phyloP scores from a whole-genome alignment of 1,284 basidiomycete species.

The Boletus mariae region DNA sequence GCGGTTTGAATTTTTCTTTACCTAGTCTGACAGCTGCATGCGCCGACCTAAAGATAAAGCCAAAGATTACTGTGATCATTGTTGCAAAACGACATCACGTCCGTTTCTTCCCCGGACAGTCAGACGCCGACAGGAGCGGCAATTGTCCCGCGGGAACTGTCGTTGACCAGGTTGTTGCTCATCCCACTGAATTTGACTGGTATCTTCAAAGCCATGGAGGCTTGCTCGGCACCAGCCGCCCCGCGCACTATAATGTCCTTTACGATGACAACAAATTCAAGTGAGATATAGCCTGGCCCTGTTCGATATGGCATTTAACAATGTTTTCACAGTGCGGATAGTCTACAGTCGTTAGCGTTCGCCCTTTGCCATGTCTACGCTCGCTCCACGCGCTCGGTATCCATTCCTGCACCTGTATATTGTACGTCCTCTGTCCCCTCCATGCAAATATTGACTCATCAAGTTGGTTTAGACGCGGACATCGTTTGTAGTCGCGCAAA shows the following conservation, averaged over 20 bases:
- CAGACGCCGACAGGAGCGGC: slow-evolving; percentile 59
- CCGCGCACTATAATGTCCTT: slow-evolving; percentile 67
- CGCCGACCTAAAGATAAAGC: slow-evolving; percentile 47
- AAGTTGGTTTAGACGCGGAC: slow-evolving; percentile 58
- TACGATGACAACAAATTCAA: slow-evolving; percentile 57
- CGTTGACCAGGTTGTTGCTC: slow-evolving; percentile 65
- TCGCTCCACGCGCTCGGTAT: slow-evolving; percentile 77
- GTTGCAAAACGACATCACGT: slow-evolving; percentile 78
- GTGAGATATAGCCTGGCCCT: slow-evolving; percentile 25
- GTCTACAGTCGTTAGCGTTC: slow-evolving; percentile 67
- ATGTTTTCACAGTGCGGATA: slow-evolving; percentile 49
- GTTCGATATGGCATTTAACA: slow-evolving; percentile 2
- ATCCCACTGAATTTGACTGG: slow-evolving; percentile 78
- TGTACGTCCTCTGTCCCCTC: slow-evolving; percentile 46
- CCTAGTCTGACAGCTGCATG: slow-evolving; percentile 48
- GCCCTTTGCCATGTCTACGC: slow-evolving; percentile 81
- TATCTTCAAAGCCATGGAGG: slow-evolving; percentile 77
- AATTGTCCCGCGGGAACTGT: slow-evolving; percentile 77
- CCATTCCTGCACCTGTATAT: slow-evolving; percentile 80
- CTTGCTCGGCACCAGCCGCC: slow-evolving; percentile 59
- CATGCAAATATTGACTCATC: neutral
- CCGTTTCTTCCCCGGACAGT: slow-evolving; percentile 64
- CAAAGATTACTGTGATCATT: slow-evolving; percentile 70
- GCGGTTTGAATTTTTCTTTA: slow-evolving; percentile 11
- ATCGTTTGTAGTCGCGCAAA: slow-evolving; percentile 79